Conservation (phyloP, 805 yeast species). For the Ogataea zsoltii region DNA sequence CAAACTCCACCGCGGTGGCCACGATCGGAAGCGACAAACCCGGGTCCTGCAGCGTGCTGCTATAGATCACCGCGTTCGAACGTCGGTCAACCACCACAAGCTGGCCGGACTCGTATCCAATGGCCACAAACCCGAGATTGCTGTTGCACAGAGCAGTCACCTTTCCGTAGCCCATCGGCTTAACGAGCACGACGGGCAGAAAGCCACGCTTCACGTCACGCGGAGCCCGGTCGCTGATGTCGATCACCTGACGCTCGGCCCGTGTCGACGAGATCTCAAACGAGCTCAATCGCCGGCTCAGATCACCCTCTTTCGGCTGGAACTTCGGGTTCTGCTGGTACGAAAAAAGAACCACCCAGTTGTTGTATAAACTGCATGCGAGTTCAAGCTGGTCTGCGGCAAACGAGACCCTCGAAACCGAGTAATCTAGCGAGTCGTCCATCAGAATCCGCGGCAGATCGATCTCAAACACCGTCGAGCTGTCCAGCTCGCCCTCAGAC, state of each 20-base stretch:
- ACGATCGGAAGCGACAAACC: slow-evolving; percentile 30
- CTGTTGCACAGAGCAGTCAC: slow-evolving; percentile 68
- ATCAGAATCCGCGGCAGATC: slow-evolving; percentile 50
- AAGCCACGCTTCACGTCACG: slow-evolving; percentile 56
- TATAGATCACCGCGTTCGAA: slow-evolving; percentile 55
- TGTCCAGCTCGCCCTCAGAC: slow-evolving; percentile 69
- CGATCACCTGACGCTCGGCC: slow-evolving; percentile 34
- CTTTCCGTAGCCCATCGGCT: slow-evolving; percentile 40
- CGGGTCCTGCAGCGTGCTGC: slow-evolving; percentile 30
- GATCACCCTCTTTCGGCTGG: slow-evolving; percentile 34
- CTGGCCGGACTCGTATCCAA: slow-evolving; percentile 77
- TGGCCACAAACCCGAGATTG: slow-evolving; percentile 79
- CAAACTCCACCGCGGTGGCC: slow-evolving; percentile 68
- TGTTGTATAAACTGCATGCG: slow-evolving; percentile 63
- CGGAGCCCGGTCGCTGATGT: slow-evolving; percentile 57
- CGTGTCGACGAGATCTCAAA: slow-evolving; percentile 33
- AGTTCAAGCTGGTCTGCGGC: slow-evolving; percentile 78
- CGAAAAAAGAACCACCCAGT: slow-evolving; percentile 75
- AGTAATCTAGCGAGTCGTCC: slow-evolving; percentile 43
- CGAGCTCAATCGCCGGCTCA: slow-evolving; percentile 28
- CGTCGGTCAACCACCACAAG: slow-evolving; percentile 75
- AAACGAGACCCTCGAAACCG: slow-evolving; percentile 63
- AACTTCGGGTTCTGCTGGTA: slow-evolving; percentile 57
- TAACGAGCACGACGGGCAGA: slow-evolving; percentile 54
- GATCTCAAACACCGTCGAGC: slow-evolving; percentile 58